phyloP scores from a whole-genome alignment of 495 filamentous ascomycete genomes.

The Thozetella sp. region DNA sequence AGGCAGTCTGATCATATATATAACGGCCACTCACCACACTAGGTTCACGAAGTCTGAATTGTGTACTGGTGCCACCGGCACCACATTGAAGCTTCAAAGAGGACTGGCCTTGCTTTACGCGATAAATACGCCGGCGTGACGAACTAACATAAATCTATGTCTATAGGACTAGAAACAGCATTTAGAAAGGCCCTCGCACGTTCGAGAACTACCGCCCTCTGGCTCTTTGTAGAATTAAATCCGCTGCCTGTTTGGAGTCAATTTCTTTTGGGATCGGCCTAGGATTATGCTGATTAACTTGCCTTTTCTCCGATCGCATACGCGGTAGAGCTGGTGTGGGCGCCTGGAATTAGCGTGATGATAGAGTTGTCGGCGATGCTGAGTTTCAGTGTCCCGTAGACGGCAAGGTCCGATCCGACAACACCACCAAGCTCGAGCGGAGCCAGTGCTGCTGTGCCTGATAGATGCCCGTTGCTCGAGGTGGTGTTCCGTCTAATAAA shows the following conservation, averaged over 20 bases:
- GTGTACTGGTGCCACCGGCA: too few species aligned
- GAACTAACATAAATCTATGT: too few species aligned
- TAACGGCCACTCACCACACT: too few species aligned
- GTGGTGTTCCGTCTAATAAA: neutral
- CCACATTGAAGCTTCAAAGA: too few species aligned
- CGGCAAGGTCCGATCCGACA: slow-evolving; percentile 3
- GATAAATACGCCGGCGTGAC: too few species aligned
- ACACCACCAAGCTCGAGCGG: slow-evolving; percentile 6
- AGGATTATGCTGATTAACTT: neutral
- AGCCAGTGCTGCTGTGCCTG: slow-evolving; percentile 3
- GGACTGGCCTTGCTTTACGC: too few species aligned
- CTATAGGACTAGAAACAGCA: too few species aligned
- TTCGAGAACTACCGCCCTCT: too few species aligned
- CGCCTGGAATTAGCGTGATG: slow-evolving; percentile 5
- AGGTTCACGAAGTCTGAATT: too few species aligned
- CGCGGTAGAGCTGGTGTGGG: slow-evolving; percentile 9
- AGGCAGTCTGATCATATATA: too few species aligned
- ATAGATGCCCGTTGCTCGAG: slow-evolving; percentile 4
- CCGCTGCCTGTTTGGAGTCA: neutral
- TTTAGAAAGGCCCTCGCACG: too few species aligned
- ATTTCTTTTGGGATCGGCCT: neutral
- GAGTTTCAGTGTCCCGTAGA: neutral
- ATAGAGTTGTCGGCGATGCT: slow-evolving; percentile 9
- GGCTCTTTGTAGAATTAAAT: neutral
- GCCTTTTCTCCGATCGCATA: slow-evolving; percentile 10